These are phyloP conservation scores for Boletus bicolor DNA, from an alignment of 768 basidiomycete genomes.

Conservation along the genomic window DNA sequence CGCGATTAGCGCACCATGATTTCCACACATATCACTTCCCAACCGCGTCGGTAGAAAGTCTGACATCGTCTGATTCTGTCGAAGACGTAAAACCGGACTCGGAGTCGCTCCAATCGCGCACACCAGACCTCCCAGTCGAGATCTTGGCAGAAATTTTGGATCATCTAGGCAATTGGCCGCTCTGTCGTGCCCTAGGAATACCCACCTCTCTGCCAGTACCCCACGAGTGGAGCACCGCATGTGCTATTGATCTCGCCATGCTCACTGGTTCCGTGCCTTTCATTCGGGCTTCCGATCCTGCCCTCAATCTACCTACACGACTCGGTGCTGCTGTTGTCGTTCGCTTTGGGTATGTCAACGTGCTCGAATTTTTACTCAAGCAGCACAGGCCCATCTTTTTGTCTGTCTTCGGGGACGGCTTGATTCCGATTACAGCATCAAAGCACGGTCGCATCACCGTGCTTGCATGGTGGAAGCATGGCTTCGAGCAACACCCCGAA, in stretches of 20 bases:
- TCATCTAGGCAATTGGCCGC: conserved; percentile 80
- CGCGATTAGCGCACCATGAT: conserved; percentile 72
- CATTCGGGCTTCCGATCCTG: conserved; percentile 59
- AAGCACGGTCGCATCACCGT: conserved; percentile 68
- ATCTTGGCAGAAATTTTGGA: conserved; percentile 76
- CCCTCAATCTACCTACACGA: conserved; percentile 57
- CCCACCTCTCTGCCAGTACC: conserved; percentile 67
- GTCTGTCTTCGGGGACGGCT: conserved; percentile 58
- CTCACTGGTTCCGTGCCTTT: conserved; percentile 58
- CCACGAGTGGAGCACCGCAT: conserved; percentile 68
- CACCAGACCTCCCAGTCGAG: conserved; percentile 70
- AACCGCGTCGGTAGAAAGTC: conserved; percentile 29
- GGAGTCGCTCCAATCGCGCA: conserved; percentile 32
- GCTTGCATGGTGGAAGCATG: conserved; percentile 80
- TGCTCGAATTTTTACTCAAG: conserved; percentile 71
- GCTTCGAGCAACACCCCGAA: conserved; percentile 57
- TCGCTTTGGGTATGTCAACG: conserved; percentile 71
- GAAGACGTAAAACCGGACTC: conserved; percentile 23
- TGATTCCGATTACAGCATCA: conserved; percentile 77
- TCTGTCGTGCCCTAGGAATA: conserved; percentile 71
- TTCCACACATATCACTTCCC: conserved; percentile 66
- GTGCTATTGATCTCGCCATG: conserved; percentile 67
- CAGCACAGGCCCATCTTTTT: conserved; percentile 64
- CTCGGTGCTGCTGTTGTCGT: conserved; percentile 65
- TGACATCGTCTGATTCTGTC: conserved; percentile 21